phyloP scores from a whole-genome alignment of 2,329 filamentous ascomycete genomes.

The Graphium sp. region DNA sequence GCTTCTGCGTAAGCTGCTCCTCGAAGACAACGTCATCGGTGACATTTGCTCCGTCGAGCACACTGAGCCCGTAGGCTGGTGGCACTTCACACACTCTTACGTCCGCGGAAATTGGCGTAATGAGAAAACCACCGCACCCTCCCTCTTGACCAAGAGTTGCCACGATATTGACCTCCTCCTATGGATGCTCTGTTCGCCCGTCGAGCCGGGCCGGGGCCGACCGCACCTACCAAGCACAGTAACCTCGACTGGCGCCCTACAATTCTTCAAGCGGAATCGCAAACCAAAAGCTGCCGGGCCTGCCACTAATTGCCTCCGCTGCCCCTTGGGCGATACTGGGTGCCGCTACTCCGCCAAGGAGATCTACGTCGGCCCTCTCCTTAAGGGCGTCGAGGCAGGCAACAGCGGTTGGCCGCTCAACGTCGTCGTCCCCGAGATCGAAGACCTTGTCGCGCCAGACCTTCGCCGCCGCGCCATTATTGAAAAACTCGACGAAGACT shows the following conservation, averaged over 20 bases:
- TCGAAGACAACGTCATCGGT: slow-evolving; percentile 61
- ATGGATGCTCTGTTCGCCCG: slow-evolving; percentile 64
- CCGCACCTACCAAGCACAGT: slow-evolving; percentile 62
- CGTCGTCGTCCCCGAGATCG: slow-evolving; percentile 84
- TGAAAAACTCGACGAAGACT: slow-evolving; percentile 31
- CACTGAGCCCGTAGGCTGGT: slow-evolving; percentile 89
- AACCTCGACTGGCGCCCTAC: slow-evolving; percentile 59
- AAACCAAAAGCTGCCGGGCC: slow-evolving; percentile 61
- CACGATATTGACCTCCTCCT: slow-evolving; percentile 89
- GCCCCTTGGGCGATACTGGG: slow-evolving; percentile 41
- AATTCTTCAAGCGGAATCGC: slow-evolving; percentile 57
- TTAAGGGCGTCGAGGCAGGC: slow-evolving; percentile 41
- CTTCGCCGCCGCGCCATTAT: slow-evolving; percentile 21
- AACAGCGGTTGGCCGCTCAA: slow-evolving; percentile 69
- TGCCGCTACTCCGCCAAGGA: slow-evolving; percentile 79
- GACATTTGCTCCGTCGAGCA: slow-evolving; percentile 78
- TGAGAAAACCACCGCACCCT: slow-evolving; percentile 58
- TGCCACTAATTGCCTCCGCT: slow-evolving; percentile 78
- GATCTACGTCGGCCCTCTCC: slow-evolving; percentile 57
- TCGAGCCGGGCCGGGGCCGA: slow-evolving; percentile 19
- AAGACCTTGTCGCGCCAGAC: slow-evolving; percentile 45
- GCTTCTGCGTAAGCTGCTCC: slow-evolving; percentile 60
- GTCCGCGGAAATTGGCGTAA: slow-evolving; percentile 91
- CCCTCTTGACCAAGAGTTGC: slow-evolving; percentile 84
- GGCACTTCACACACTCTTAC: slow-evolving; percentile 86